These are phyloP conservation scores for Pyrenophora teres DNA, from an alignment of 2,329 filamentous ascomycete genomes.

Conservation along the genomic window DNA sequence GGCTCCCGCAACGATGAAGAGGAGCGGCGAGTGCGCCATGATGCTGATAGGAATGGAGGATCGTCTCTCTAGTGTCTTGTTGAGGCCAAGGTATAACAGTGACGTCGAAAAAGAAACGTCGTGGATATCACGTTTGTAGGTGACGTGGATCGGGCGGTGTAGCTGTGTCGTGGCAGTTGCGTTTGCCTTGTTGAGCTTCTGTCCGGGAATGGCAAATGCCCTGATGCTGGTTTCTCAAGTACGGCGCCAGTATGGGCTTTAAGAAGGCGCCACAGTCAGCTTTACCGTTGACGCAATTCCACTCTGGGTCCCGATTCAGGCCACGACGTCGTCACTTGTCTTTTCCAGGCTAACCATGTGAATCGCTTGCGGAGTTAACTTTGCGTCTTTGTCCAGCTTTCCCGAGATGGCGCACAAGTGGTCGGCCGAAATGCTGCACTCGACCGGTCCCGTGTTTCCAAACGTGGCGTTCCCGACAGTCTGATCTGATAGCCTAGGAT, in stretches of 20 bases:
- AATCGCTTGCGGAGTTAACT: too few species aligned
- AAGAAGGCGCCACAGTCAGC: neutral
- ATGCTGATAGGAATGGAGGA: constrained; percentile 1
- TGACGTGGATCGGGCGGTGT: neutral
- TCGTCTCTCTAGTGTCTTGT: neutral
- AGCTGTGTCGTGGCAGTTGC: neutral
- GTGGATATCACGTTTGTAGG: neutral
- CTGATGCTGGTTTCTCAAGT: neutral
- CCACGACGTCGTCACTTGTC: neutral
- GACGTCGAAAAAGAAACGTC: constrained; percentile 1
- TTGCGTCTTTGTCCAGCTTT: too few species aligned
- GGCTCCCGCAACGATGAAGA: constrained; percentile 36
- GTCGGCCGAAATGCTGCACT: too few species aligned
- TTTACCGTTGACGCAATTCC: neutral
- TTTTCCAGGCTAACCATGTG: neutral
- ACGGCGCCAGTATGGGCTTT: neutral
- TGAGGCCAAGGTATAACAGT: neutral
- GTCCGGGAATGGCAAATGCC: neutral
- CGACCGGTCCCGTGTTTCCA: too few species aligned
- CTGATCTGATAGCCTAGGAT: too few species aligned
- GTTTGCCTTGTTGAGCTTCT: neutral
- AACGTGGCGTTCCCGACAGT: too few species aligned
- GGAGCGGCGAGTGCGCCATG: constrained; percentile 34
- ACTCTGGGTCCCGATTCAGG: neutral
- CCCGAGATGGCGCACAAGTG: too few species aligned